Conservation (phyloP, 768 basidiomycete genomes). For the Pilatotrama ljubarskyi region DNA sequence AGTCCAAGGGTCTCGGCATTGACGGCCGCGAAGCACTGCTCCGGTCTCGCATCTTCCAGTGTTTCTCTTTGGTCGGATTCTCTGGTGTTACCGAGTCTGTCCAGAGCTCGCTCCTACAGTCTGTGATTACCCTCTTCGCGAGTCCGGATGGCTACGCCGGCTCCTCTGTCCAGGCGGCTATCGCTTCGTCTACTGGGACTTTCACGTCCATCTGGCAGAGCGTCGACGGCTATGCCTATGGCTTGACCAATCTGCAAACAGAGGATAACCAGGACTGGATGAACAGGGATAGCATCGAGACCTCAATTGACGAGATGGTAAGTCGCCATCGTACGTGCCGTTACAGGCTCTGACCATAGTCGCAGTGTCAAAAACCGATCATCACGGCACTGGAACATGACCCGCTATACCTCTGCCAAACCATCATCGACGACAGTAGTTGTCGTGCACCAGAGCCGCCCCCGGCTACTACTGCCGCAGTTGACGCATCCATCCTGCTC, state of each 20-base stretch:
- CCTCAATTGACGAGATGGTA: constrained; percentile 77
- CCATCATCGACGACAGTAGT: constrained; percentile 37
- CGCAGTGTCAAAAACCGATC: constrained; percentile 72
- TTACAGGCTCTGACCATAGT: not conserved
- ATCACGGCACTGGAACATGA: constrained; percentile 88
- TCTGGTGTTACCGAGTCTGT: constrained; percentile 78
- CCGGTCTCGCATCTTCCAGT: constrained; percentile 84
- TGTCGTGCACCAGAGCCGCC: constrained; percentile 63
- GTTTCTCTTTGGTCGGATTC: constrained; percentile 80
- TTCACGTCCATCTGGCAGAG: constrained; percentile 87
- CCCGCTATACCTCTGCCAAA: constrained; percentile 66
- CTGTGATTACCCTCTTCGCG: constrained; percentile 78
- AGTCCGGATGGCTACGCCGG: constrained; percentile 83
- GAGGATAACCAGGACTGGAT: constrained; percentile 40
- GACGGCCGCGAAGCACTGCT: constrained; percentile 82
- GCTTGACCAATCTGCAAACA: constrained; percentile 72
- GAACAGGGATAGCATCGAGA: constrained; percentile 80
- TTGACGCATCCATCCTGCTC: constrained; percentile 86
- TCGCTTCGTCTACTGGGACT: constrained; percentile 79
- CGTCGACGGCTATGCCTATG: constrained; percentile 89
- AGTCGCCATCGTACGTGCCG: constrained; percentile 23
- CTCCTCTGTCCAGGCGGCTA: constrained; percentile 88
- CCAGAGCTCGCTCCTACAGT: constrained; percentile 80
- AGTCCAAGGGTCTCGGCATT: constrained; percentile 52
- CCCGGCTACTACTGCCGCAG: constrained; percentile 77